These are phyloP conservation scores for Pyrenochaeta sp. DNA, from an alignment of 2,329 filamentous ascomycete species.

Conservation along the genomic window DNA sequence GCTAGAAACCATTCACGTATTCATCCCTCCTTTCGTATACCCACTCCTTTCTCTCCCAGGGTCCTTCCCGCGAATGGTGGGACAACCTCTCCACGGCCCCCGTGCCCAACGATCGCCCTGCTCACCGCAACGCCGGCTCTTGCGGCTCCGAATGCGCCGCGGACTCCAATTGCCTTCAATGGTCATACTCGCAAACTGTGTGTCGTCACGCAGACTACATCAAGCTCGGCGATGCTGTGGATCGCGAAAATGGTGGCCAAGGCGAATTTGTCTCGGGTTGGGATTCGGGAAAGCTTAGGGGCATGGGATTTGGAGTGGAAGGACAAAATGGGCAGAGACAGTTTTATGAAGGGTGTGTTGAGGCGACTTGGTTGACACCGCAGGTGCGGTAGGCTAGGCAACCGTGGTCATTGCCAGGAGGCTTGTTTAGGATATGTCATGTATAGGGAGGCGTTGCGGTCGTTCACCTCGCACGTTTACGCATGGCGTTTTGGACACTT, in stretches of 20 bases:
- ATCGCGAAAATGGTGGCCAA: conserved; percentile 43
- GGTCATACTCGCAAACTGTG: conserved; percentile 48
- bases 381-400: conserved; percentile 24
- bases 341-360: conserved; percentile 45
- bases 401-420: conserved; percentile 1
- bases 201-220: conserved; percentile 50
- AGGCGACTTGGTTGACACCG: conserved; percentile 52
- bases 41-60: conserved; percentile 42
- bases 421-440: conserved; percentile 12
- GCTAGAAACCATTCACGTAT: conserved; percentile 48
- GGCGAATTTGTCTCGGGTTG: conserved; percentile 50
- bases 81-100: conserved; percentile 45
- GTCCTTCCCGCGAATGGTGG: conserved; percentile 45
- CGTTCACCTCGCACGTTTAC: conserved; percentile 24
- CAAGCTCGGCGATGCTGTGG: conserved; percentile 44
- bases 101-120: conserved; percentile 45
- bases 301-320: conserved; percentile 46
- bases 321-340: conserved; percentile 39
- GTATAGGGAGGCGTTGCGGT: conserved; percentile 36
- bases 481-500: conserved; percentile 36
- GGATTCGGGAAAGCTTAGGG: conserved; percentile 47
- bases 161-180: conserved; percentile 46
- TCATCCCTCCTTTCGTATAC: conserved; percentile 50
- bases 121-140: conserved; percentile 42
- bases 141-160: conserved; percentile 47